Evolutionary conservation across 352 stramenopile species (phyloP).

Genomic region (Phytophthora europaea): DNA sequence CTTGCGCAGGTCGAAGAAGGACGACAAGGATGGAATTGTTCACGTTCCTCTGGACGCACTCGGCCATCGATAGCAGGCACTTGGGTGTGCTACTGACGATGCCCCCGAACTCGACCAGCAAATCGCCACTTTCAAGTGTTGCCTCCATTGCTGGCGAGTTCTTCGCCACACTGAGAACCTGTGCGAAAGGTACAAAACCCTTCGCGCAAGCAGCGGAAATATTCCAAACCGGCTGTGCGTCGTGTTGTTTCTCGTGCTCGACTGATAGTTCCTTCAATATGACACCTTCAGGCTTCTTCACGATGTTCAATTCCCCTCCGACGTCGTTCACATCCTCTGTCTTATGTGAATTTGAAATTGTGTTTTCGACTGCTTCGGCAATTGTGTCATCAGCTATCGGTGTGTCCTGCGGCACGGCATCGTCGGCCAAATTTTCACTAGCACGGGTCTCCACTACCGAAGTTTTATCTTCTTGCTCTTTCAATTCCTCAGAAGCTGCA

Average conservation of each 20-base stretch:
- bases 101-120: constrained; percentile 63
- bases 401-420: neutral
- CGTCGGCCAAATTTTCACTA: neutral
- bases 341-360: neutral
- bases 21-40: constrained; percentile 44
- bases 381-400: neutral
- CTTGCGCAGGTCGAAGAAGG: constrained; percentile 39
- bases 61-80: constrained; percentile 60
- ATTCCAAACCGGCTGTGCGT: constrained; percentile 8
- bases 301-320: neutral
- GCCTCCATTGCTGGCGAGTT: constrained; percentile 62
- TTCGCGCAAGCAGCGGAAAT: constrained; percentile 16
- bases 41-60: constrained; percentile 59
- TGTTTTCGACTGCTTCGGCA: neutral
- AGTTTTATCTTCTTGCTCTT: neutral
- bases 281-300: neutral
- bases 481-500: neutral
- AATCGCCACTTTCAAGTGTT: constrained; percentile 47
- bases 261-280: neutral
- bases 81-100: constrained; percentile 57
- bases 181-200: constrained; percentile 49
- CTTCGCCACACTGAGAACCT: constrained; percentile 53
- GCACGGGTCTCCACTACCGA: neutral
- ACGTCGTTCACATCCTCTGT: neutral
- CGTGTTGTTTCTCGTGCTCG: neutral